Conservation (phyloP, 2,329 filamentous ascomycete genomes). For the Alternaria infectoria region DNA sequence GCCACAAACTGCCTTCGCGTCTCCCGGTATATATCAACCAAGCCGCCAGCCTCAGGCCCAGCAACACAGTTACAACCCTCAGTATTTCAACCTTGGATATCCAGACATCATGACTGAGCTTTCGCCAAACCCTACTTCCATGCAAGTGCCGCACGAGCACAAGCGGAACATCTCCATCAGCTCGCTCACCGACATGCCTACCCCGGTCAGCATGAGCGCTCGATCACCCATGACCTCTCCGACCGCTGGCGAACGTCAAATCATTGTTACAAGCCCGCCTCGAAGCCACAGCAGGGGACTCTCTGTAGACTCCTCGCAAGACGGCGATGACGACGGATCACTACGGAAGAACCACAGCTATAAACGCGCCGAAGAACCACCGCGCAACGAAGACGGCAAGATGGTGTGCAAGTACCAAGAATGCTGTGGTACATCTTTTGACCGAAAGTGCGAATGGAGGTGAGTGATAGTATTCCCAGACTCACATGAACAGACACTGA, state of each 20-base stretch:
- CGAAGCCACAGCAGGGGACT: conserved; percentile 22
- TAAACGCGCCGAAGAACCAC: conserved; percentile 58
- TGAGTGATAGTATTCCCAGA: conserved; percentile 57
- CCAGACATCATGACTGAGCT: conserved; percentile 34
- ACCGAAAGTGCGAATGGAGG: conserved; percentile 93
- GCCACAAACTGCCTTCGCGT: conserved; percentile 42
- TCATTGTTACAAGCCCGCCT: conserved; percentile 29
- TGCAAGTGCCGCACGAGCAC: conserved; percentile 35
- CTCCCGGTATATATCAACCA: conserved; percentile 37
- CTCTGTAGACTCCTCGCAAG: conserved; percentile 41
- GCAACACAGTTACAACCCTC: conserved; percentile 29
- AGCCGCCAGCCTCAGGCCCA: conserved; percentile 39
- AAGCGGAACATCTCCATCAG: conserved; percentile 41
- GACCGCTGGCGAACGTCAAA: conserved; percentile 26
- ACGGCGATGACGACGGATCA: conserved; percentile 38
- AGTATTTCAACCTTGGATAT: conserved; percentile 22
- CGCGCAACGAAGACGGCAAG: conserved; percentile 72
- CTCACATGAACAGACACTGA: conserved; percentile 29
- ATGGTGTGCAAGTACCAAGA: conserved; percentile 73
- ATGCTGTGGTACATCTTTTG: conserved; percentile 75
- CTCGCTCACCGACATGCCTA: conserved; percentile 42
- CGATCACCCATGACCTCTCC: conserved; percentile 41
- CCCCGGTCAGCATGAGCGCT: conserved; percentile 42
- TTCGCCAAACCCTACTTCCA: conserved; percentile 26
- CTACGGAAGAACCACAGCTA: conserved; percentile 47